Base-by-base conservation (phyloP, 441 rosid genomes). In the Corymbia citriodora region DNA sequence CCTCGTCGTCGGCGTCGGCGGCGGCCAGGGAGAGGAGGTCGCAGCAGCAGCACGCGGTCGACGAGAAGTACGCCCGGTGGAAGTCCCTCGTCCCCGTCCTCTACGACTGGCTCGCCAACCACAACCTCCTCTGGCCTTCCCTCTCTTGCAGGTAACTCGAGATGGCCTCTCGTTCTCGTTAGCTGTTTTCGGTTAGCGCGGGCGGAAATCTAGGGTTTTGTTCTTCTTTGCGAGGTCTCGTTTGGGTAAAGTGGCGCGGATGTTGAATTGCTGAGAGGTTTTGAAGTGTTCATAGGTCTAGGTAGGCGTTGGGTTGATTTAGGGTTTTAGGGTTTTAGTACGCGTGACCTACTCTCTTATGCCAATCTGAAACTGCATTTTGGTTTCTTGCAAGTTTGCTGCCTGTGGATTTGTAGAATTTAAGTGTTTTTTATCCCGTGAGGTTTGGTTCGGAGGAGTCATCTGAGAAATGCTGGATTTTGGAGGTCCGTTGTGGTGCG, bases 101-200 rank as follows among this genome's bases (percentile, higher is more conserved):
- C 59, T 98, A 98, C 89, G 99, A 98, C 94, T 98, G 99, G 99
- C 97, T 98, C 87, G 98, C 99, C n/a, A 96, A 97, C 88, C 99
- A 97, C 90, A 97, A 97, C 92, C 99, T 97, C 91, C 99, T 97
- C 89, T 98, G 99, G 99, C 99, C 99, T 33, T 97, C 99, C 52
- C 99, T 97, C 93, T 97, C 99, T 88, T 98, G 99, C 99, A 94
- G 99, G 99, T 98, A 89, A 89, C 33, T 7, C 36, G 33, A 7
- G 36, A 11, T 31, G 55, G 53, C 15, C 79, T 45, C 18, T 45
- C 15, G 33, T 27, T 25, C 70, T 87, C 89, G 91, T 89, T 92
- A 92, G 90, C 91, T 90, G 89, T 90, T 59, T 59, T 21, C 31
- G 81, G 74, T 45, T 5, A 45, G 36, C 65, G 48, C 48, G 19